Conservation (phyloP, 129 eudicot species). For the Centrapalus pauciflorus region DNA sequence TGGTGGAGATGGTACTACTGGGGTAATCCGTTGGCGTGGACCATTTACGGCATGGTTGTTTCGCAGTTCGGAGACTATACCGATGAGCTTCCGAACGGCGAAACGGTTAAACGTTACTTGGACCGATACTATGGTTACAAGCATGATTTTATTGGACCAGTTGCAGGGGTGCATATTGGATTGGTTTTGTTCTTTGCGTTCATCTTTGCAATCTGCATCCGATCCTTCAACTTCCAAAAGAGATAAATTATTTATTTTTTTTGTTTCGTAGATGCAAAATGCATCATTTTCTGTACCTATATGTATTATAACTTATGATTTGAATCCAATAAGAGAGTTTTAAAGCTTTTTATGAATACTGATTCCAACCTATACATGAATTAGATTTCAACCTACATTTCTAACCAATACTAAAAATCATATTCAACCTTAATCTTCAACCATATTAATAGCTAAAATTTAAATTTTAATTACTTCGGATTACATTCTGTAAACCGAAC, state of each 20-base stretch:
- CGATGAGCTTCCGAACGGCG: neutral
- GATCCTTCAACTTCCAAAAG: constrained; percentile 38
- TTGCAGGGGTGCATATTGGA: constrained; percentile 28
- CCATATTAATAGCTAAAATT: too few species aligned
- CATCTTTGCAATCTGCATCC: constrained; percentile 35
- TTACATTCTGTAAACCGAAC: too few species aligned
- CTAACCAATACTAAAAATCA: too few species aligned
- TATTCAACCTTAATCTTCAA: too few species aligned
- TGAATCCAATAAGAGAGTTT: too few species aligned
- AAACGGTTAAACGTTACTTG: constrained; percentile 18
- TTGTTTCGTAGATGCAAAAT: neutral
- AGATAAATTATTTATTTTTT: constrained; percentile 8
- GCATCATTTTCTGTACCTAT: constrained; percentile 1
- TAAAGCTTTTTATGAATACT: too few species aligned
- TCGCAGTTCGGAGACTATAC: constrained; percentile 42
- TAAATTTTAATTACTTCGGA: too few species aligned
- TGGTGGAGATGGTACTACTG: constrained; percentile 61
- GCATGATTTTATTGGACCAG: constrained; percentile 25
- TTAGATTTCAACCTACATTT: too few species aligned
- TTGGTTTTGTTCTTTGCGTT: constrained; percentile 24
- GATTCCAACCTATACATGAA: too few species aligned
- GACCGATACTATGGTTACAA: constrained; percentile 29
- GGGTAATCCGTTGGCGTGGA: constrained; percentile 44
- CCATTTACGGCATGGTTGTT: constrained; percentile 37
- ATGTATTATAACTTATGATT: constrained; percentile 1